Base-by-base conservation (phyloP, 192 early-diverging fungal genomes). In the Chytriomyces sp. region DNA sequence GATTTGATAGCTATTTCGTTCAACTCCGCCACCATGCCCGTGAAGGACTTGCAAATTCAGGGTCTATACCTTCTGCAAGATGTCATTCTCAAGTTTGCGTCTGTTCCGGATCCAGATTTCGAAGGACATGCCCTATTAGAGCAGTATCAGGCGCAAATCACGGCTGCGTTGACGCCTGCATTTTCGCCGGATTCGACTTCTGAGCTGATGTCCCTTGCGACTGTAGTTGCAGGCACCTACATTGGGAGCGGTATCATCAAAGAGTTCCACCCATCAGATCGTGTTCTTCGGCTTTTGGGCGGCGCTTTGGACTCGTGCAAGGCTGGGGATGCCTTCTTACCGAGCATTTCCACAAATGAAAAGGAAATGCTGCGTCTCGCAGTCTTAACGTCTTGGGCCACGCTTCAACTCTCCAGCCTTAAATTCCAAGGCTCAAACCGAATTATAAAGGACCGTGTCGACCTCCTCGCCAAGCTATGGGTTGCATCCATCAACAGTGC, bases 81-180 rank as follows among this genome's bases (percentile, higher is more conserved):
- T 25, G 73, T 98, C 2, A 84, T 98, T 32, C 87, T 88, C 66
- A 77, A 84, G 78, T 98, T 93, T 78, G 66, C 87, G 14, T 61
- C 75, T 10, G 90, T 92, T 0, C 81, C 82, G n/a, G 98, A 99
- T 82, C 95, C 98, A 3, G 95, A 95, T 52, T 88, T 91, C 60
- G 90, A 89, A 17, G 95, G 89, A 40, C 88, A 91, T 53, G 82
- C 90, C 0, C 75, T 98, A 0, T 81, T 99, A 57, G 91, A 91
- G 63, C 94, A 98, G 62, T 98, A 96, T 77, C 92, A 95, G 44
- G 80, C 96, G 0, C 96, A 98, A 75, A 92, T 99, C 53, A 90
- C 86, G 32, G 90, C 97, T 2, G 94, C 96, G 2, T 83, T 99
- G 41, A 92, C 93, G 17, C 93, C 98, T 2, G 91, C 90, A 5